Percentiles rank a stretch among this genome's conserved stretches.
Evolutionary conservation across 2,329 filamentous ascomycete genomes (phyloP).

Genomic region (Ascosphaera acerosa): DNA sequence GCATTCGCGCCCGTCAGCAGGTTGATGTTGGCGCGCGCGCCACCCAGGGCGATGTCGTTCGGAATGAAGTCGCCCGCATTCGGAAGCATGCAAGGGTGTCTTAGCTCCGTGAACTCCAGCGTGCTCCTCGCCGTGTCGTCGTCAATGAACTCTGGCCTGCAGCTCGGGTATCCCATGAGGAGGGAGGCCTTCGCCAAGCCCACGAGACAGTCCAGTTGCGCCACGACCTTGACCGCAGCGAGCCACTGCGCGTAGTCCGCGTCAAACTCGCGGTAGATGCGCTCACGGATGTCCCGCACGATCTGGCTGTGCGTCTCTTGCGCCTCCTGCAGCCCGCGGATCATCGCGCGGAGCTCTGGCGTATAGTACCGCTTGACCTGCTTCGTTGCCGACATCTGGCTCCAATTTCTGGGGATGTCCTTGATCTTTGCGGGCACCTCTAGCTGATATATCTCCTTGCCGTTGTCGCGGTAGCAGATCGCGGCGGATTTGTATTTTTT

Average conservation of each 20-base stretch:
- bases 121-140: slow-evolving; percentile 43
- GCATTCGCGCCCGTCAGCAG: slow-evolving; percentile 90
- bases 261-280: slow-evolving; percentile 75
- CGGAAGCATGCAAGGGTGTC: slow-evolving; percentile 83
- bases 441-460: slow-evolving; percentile 92
- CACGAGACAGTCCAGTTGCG: slow-evolving; percentile 85
- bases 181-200: slow-evolving; percentile 74
- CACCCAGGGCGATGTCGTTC: slow-evolving; percentile 74
- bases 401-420: slow-evolving; percentile 59
- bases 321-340: slow-evolving; percentile 73
- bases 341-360: slow-evolving; percentile 51
- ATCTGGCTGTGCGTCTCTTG: slow-evolving; percentile 87
- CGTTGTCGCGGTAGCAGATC: slow-evolving; percentile 57
- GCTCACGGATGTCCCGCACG: slow-evolving; percentile 55
- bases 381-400: slow-evolving; percentile 86
- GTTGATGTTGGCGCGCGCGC: slow-evolving; percentile 56
- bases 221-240: slow-evolving; percentile 64
- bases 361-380: slow-evolving; percentile 90
- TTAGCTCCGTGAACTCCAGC: slow-evolving; percentile 75
- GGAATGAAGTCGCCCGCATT: slow-evolving; percentile 87
- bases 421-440: slow-evolving; percentile 72
- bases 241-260: slow-evolving; percentile 68
- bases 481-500: slow-evolving; percentile 47
- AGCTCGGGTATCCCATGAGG: slow-evolving; percentile 62
- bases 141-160: slow-evolving; percentile 69